phyloP scores from a whole-genome alignment of 1,284 basidiomycete species.

The Cryptococcus sp. region DNA sequence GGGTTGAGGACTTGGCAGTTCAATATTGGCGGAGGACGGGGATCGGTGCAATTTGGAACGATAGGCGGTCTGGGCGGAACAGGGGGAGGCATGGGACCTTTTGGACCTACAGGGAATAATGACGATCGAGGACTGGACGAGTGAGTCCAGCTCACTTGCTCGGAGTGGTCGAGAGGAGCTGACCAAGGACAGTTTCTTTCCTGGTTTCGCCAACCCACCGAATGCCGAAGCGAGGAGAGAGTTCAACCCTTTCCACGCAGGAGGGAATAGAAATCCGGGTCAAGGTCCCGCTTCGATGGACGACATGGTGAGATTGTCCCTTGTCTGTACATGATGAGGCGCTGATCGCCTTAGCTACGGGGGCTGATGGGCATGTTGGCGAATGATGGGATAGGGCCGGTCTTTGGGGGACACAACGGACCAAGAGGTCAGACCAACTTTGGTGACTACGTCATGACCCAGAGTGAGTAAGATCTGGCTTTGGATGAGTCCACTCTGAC shows the following conservation, averaged over 20 bases:
- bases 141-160: constrained; percentile 3
- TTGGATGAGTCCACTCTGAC: too few relatives aligned
- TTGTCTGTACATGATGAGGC: neutral
- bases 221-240: neutral
- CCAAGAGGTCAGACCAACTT: constrained; percentile 23
- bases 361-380: constrained; percentile 27
- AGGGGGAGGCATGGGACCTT: constrained; percentile 11
- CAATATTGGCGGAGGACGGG: constrained; percentile 29
- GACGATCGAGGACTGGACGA: constrained; percentile 6
- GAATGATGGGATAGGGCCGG: constrained; percentile 19
- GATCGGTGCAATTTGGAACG: constrained; percentile 21
- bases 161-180: neutral
- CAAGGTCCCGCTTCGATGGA: constrained; percentile 1
- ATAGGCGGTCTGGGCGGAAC: too few relatives aligned
- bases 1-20: constrained; percentile 21
- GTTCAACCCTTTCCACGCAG: neutral
- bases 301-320: constrained; percentile 18
- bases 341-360: constrained; percentile 18
- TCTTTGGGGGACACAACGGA: constrained; percentile 8
- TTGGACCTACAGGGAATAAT: neutral
- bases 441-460: constrained; percentile 44
- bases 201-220: constrained; percentile 20
- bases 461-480: constrained; percentile 24
- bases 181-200: constrained; percentile 22
- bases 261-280: too few relatives aligned